phyloP scores from a whole-genome alignment of 2,329 filamentous ascomycete species.

The Colletotrichum sp. region DNA sequence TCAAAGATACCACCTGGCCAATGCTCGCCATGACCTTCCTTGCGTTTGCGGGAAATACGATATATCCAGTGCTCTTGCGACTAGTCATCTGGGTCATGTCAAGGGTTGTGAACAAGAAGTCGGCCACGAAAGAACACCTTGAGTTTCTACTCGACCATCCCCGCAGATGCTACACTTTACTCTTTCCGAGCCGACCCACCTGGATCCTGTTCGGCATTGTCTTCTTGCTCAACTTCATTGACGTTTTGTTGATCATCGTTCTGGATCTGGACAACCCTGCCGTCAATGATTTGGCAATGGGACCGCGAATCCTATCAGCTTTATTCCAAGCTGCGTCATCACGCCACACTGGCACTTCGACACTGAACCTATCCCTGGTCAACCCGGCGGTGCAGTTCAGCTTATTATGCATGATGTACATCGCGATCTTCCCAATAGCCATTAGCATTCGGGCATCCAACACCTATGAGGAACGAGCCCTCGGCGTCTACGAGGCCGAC shows the following conservation, averaged over 20 bases:
- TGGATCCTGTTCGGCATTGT: constrained; percentile 61
- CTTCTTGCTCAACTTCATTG: constrained; percentile 56
- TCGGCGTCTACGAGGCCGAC: constrained; percentile 59
- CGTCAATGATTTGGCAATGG: constrained; percentile 48
- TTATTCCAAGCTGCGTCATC: constrained; percentile 62
- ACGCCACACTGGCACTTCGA: constrained; percentile 54
- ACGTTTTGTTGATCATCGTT: constrained; percentile 59
- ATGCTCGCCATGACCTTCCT: constrained; percentile 54
- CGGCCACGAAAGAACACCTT: constrained; percentile 47
- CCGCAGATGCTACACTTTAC: constrained; percentile 65
- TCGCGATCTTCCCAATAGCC: constrained; percentile 64
- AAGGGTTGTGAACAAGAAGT: constrained; percentile 45
- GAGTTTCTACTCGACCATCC: constrained; percentile 68
- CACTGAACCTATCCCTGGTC: constrained; percentile 52
- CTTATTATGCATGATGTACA: constrained; percentile 71
- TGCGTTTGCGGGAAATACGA: constrained; percentile 58
- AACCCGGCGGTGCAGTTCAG: constrained; percentile 62
- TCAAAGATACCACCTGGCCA: constrained; percentile 46
- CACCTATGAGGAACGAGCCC: constrained; percentile 65
- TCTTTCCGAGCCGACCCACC: constrained; percentile 65
- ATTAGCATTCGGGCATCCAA: constrained; percentile 66
- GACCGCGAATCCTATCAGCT: constrained; percentile 57
- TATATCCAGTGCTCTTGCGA: constrained; percentile 63
- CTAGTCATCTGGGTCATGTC: constrained; percentile 62
- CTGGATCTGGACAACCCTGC: constrained; percentile 57